phyloP scores from a whole-genome alignment of 2,329 filamentous ascomycete species.

The Drechslerella coelobrocha region DNA sequence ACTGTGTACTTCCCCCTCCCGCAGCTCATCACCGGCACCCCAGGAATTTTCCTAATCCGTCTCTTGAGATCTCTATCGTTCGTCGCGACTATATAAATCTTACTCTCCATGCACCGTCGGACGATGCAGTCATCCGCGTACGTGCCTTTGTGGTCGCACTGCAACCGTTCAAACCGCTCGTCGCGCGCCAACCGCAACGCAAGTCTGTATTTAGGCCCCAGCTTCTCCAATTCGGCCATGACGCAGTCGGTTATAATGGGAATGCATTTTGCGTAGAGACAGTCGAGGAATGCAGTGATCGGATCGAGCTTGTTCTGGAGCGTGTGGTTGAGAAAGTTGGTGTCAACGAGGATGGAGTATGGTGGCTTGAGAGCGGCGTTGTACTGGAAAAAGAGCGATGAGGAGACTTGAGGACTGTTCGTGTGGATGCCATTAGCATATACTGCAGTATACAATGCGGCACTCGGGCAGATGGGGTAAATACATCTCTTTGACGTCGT shows the following conservation, averaged over 20 bases:
- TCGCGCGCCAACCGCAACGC: conserved; percentile 86
- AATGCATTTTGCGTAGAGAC: conserved; percentile 87
- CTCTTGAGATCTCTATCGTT: conserved; percentile 68
- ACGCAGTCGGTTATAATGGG: conserved; percentile 85
- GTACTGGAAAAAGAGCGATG: conserved; percentile 84
- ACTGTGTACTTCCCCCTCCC: conserved; percentile 67
- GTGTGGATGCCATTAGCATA: conserved; percentile 17
- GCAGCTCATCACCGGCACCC: conserved; percentile 65
- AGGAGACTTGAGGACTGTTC: conserved; percentile 74
- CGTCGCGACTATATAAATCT: conserved; percentile 79
- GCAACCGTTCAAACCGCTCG: conserved; percentile 82
- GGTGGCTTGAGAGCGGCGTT: conserved; percentile 86
- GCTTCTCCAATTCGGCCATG: conserved; percentile 85
- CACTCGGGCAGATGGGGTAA: conserved; percentile 54
- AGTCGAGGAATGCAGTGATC: conserved; percentile 89
- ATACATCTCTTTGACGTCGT: conserved; percentile 76
- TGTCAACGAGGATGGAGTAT: conserved; percentile 81
- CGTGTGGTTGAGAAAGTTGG: conserved; percentile 89
- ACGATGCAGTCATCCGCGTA: conserved; percentile 88
- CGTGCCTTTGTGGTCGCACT: conserved; percentile 88
- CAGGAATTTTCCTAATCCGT: conserved; percentile 80
- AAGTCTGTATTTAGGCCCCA: conserved; percentile 86
- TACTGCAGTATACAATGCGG: background rate
- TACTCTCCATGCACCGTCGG: conserved; percentile 73
- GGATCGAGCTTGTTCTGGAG: conserved; percentile 89